Evolutionary conservation across 78 protist genomes (phyloP).

Genomic region (Dictyostelium brefeldianum): DNA sequence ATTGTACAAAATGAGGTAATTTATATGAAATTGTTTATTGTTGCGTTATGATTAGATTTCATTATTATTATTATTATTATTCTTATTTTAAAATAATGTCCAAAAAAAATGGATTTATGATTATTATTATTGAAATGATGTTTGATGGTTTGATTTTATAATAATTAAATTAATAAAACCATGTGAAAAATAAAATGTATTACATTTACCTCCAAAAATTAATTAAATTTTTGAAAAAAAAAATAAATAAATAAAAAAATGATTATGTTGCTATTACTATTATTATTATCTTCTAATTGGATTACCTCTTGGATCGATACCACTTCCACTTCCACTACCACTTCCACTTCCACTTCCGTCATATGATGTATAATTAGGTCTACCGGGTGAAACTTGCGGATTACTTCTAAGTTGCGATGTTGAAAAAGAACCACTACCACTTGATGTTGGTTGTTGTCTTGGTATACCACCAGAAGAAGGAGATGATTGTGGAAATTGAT

Average conservation of each 20-base stretch:
- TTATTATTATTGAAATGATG: too few species aligned
- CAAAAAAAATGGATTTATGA: too few species aligned
- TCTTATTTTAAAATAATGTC: too few species aligned
- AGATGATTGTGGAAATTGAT: not conserved
- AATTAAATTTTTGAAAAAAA: not conserved
- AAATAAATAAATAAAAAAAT: not conserved
- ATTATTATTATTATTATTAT: too few species aligned
- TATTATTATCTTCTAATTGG: not conserved
- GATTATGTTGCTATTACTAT: not conserved
- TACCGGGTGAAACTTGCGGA: not conserved
- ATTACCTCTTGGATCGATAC: not conserved
- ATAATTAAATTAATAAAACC: slow-evolving; percentile 10
- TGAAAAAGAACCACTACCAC: not conserved
- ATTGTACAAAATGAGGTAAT: too few species aligned
- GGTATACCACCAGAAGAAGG: not conserved
- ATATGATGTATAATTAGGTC: not conserved
- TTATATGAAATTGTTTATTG: too few species aligned
- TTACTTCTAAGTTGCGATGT: not conserved
- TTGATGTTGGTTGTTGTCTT: not conserved
- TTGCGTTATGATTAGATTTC: too few species aligned
- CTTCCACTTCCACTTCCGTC: not conserved
- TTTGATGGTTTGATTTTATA: not conserved
- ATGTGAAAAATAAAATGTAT: not conserved
- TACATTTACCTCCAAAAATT: too few species aligned
- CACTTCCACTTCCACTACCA: not conserved